phyloP scores from a whole-genome alignment of 2,329 filamentous ascomycete genomes.

The Colletotrichum liriopes region DNA sequence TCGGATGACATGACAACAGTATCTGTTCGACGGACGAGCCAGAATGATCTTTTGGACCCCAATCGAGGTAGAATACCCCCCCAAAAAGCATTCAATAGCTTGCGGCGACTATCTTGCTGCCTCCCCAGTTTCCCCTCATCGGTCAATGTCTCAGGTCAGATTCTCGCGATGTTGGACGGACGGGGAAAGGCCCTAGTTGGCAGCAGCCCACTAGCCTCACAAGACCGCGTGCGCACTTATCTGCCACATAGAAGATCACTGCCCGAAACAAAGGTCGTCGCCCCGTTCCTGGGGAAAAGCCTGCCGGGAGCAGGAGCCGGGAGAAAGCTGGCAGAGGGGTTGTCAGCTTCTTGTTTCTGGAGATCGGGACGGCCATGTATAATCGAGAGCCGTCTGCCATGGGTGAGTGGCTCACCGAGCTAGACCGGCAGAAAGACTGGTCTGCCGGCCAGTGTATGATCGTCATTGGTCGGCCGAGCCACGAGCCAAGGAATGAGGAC shows the following conservation, averaged over 20 bases:
- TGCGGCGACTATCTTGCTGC: background rate
- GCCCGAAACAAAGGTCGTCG: constrained; percentile 18
- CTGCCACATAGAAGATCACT: constrained; percentile 26
- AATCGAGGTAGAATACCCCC: background rate
- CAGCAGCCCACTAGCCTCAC: background rate
- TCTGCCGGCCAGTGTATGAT: background rate
- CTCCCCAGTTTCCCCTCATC: background rate
- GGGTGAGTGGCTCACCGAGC: background rate
- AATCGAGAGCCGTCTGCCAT: constrained; percentile 20
- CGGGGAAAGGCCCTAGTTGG: background rate
- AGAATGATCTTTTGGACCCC: background rate
- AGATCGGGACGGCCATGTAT: constrained; percentile 26
- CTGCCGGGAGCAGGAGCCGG: constrained; percentile 23
- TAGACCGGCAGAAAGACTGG: constrained; percentile 20
- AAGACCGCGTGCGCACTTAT: constrained; percentile 25
- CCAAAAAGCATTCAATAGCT: constrained; percentile 7
- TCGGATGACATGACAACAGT: background rate
- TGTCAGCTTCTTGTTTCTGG: background rate
- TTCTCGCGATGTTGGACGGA: constrained; percentile 32
- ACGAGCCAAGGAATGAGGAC: constrained; percentile 16
- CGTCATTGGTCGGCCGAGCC: constrained; percentile 10
- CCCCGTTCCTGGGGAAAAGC: background rate
- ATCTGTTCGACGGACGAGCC: background rate
- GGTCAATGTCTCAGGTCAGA: background rate
- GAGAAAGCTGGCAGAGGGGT: background rate